Conservation (phyloP, 768 basidiomycete species). For the Tricholoma matsutake region DNA sequence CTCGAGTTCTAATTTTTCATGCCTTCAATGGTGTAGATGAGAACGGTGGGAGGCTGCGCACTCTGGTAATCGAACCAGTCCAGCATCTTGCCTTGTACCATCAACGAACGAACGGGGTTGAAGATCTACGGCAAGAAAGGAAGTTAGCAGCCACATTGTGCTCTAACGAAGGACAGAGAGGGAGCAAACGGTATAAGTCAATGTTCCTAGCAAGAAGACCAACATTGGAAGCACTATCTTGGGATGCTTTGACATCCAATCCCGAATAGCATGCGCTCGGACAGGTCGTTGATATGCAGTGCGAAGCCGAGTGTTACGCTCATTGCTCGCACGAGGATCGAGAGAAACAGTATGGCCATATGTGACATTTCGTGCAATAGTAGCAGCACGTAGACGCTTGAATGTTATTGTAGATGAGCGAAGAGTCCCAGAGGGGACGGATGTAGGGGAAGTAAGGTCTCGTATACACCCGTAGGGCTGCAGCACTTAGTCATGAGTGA, state of each 20-base stretch:
- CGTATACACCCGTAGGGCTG: conserved; percentile 83
- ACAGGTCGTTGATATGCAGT: conserved; percentile 61
- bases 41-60: conserved; percentile 25
- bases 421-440: conserved; percentile 61
- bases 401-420: conserved; percentile 68
- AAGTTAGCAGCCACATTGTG: not conserved
- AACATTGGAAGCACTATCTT: conserved; percentile 76
- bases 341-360: conserved; percentile 51
- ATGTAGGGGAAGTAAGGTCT: conserved; percentile 57
- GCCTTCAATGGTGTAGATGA: not conserved
- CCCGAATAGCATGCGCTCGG: conserved; percentile 63
- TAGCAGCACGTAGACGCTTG: conserved; percentile 60
- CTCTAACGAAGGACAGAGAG: not conserved
- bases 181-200: conserved; percentile 78
- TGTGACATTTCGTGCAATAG: conserved; percentile 79
- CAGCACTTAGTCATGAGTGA: conserved; percentile 4
- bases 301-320: conserved; percentile 46
- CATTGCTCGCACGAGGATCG: conserved; percentile 13
- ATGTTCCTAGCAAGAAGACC: conserved; percentile 83
- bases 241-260: conserved; percentile 87
- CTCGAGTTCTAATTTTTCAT: conserved; percentile 49
- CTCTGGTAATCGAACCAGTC: conserved; percentile 83
- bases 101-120: conserved; percentile 84
- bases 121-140: conserved; percentile 58
- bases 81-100: conserved; percentile 77